Evolutionary conservation across 176 grass and related monocot species (phyloP).

Genomic region (Carex myosuroides): DNA sequence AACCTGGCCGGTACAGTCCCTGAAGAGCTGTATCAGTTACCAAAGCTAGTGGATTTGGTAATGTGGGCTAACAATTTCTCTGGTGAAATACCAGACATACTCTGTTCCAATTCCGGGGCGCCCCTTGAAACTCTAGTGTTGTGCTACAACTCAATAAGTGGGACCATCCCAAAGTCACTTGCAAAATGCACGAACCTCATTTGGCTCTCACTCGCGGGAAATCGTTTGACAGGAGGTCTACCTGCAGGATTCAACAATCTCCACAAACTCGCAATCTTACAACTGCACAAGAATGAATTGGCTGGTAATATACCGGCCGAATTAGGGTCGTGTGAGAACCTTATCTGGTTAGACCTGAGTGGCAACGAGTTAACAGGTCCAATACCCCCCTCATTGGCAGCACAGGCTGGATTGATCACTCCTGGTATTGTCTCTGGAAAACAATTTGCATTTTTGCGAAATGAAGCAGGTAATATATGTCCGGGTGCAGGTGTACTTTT

Average conservation of each 20-base stretch:
- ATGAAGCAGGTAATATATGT: slow-evolving; percentile 90
- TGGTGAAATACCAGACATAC: slow-evolving; percentile 57
- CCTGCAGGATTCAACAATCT: slow-evolving; percentile 46
- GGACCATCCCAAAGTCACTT: slow-evolving; percentile 55
- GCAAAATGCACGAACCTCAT: slow-evolving; percentile 58
- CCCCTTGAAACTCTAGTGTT: slow-evolving; percentile 69
- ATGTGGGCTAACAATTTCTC: slow-evolving; percentile 85
- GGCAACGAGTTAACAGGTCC: slow-evolving; percentile 62
- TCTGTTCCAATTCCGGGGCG: slow-evolving; percentile 40
- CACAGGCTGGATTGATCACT: slow-evolving; percentile 58
- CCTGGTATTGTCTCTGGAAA: slow-evolving; percentile 78
- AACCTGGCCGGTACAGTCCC: slow-evolving; percentile 50
- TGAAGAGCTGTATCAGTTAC: slow-evolving; percentile 31
- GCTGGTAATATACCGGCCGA: slow-evolving; percentile 49
- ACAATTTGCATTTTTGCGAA: slow-evolving; percentile 82
- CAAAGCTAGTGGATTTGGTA: slow-evolving; percentile 60
- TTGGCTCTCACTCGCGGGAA: slow-evolving; percentile 80
- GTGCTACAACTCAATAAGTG: slow-evolving; percentile 71
- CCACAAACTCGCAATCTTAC: slow-evolving; percentile 80
- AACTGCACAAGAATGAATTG: slow-evolving; percentile 67
- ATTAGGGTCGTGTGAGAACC: slow-evolving; percentile 67
- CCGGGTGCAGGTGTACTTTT: slow-evolving; percentile 86
- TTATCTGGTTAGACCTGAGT: slow-evolving; percentile 95
- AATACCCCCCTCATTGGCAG: slow-evolving; percentile 46
- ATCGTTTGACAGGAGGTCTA: slow-evolving; percentile 48